These are phyloP conservation scores for Limnanthes douglasii DNA, from an alignment of 345 rosid genomes.

Conservation along the genomic window DNA sequence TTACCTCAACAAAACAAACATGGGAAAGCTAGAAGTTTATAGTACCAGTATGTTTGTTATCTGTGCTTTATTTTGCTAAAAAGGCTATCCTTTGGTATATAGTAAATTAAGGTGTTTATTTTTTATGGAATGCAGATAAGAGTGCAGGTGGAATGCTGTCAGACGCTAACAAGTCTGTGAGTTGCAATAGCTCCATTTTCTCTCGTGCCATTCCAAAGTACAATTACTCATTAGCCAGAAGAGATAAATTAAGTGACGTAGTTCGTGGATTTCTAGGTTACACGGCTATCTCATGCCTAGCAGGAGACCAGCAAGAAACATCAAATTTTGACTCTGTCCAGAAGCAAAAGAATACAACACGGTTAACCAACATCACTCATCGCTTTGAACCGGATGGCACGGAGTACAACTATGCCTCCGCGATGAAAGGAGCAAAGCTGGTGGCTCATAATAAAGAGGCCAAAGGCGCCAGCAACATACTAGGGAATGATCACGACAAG, in stretches of 20 bases:
- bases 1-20: too few relatives aligned
- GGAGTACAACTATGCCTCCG: slow-evolving; percentile 79
- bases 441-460: slow-evolving; percentile 82
- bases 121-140: too few relatives aligned
- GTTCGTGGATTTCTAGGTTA: slow-evolving; percentile 28
- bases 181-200: slow-evolving; percentile 15
- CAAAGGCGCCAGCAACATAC: slow-evolving; percentile 75
- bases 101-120: too few relatives aligned
- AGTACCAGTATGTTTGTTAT: too few relatives aligned
- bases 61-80: too few relatives aligned
- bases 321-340: too few relatives aligned
- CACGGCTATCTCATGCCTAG: slow-evolving; percentile 25
- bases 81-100: too few relatives aligned
- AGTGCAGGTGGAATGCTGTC: slow-evolving; percentile 19
- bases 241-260: slow-evolving; percentile 28
- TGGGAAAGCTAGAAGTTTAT: too few relatives aligned
- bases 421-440: slow-evolving; percentile 72
- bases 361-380: slow-evolving; percentile 47
- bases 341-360: slow-evolving; percentile 16
- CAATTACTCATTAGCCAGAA: slow-evolving; percentile 20
- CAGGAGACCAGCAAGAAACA: slow-evolving; percentile 16
- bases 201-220: slow-evolving; percentile 17
- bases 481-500: slow-evolving; percentile 70
- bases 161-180: slow-evolving; percentile 18
- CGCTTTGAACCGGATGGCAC: slow-evolving; percentile 79